phyloP scores from a whole-genome alignment of 2,329 filamentous ascomycete genomes.

The Metarhizium anisopliae region DNA sequence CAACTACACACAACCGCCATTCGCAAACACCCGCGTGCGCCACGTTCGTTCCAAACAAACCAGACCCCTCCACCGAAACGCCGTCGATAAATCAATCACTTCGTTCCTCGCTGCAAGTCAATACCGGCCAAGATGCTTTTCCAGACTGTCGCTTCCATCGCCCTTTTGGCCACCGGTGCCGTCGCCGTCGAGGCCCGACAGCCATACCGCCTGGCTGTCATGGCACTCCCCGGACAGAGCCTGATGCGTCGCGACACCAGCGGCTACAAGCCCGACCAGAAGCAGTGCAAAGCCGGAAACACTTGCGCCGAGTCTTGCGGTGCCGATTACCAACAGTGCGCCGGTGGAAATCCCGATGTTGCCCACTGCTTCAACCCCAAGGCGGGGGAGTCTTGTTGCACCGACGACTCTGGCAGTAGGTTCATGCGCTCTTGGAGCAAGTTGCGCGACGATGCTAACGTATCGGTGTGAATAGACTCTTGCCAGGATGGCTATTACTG shows the following conservation, averaged over 20 bases:
- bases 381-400: slow-evolving; percentile 47
- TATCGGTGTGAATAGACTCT: slow-evolving; percentile 35
- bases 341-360: slow-evolving; percentile 33
- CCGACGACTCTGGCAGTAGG: slow-evolving; percentile 47
- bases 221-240: slow-evolving; percentile 29
- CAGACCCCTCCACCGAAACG: background rate
- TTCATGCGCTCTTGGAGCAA: slow-evolving; percentile 10
- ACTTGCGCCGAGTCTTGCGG: slow-evolving; percentile 50
- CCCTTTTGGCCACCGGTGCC: slow-evolving; percentile 24
- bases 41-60: background rate
- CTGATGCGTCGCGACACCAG: slow-evolving; percentile 33
- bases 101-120: slow-evolving; percentile 3
- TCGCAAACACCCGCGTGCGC: background rate
- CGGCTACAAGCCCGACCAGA: slow-evolving; percentile 41
- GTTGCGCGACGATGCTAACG: background rate
- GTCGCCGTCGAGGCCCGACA: slow-evolving; percentile 17
- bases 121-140: slow-evolving; percentile 25
- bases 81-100: background rate
- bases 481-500: slow-evolving; percentile 56
- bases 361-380: slow-evolving; percentile 51
- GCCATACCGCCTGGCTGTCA: slow-evolving; percentile 29
- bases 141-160: slow-evolving; percentile 19
- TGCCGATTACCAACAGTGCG: slow-evolving; percentile 37
- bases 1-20: background rate
- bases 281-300: slow-evolving; percentile 36